Conservation (phyloP, 345 rosid genomes). For the Eutrema yunnanense region DNA sequence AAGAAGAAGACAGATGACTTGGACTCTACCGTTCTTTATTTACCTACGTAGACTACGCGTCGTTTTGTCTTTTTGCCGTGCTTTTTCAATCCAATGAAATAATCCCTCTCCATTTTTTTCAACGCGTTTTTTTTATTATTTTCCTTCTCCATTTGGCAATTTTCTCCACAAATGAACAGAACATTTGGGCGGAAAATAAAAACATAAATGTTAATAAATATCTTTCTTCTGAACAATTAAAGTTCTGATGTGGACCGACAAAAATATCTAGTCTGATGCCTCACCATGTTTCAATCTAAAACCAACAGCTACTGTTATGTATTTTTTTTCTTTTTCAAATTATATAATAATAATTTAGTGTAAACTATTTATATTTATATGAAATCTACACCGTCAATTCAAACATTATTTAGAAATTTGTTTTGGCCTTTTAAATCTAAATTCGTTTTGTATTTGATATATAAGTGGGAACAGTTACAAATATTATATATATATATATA, state of each 20-base stretch:
- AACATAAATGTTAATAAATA: conserved; percentile 1
- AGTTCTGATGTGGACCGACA: not conserved
- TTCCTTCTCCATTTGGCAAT: not conserved
- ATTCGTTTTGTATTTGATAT: too few relatives aligned
- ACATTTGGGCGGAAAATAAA: not conserved
- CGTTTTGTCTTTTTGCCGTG: conserved; percentile 4
- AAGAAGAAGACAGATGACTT: conserved; percentile 30
- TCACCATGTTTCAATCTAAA: not conserved
- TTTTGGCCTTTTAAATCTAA: too few relatives aligned
- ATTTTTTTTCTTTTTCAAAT: too few relatives aligned
- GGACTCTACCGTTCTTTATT: conserved; percentile 16
- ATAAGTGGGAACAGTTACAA: too few relatives aligned
- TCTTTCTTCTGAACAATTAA: not conserved
- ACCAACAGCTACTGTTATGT: not conserved
- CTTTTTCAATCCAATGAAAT: not conserved
- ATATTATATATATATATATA: not conserved
- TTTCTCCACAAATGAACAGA: not conserved
- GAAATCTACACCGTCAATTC: not conserved
- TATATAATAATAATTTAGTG: too few relatives aligned
- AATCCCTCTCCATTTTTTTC: not conserved
- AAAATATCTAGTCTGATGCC: conserved; percentile 6
- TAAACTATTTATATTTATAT: not conserved
- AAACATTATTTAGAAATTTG: not conserved
- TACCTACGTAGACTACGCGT: conserved; percentile 42
- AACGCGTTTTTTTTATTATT: conserved; percentile 8